Conservation (phyloP, 75 land plant species). For the Pinus albicaulis region DNA sequence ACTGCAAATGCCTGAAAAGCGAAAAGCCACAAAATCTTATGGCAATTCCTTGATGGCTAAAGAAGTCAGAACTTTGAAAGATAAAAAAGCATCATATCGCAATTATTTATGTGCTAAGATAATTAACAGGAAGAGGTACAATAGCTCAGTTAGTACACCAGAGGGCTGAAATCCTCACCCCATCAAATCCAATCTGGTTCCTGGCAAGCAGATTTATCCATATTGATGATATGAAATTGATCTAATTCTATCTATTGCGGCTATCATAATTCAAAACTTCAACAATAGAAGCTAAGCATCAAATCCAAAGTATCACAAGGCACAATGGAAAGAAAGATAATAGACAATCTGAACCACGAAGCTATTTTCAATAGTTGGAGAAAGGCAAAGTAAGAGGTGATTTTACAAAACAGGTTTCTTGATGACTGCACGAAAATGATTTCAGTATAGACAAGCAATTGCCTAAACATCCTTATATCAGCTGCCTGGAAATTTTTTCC, state of each 20-base stretch:
- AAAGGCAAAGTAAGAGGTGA: background rate
- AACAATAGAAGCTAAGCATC: background rate
- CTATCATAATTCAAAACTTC: background rate
- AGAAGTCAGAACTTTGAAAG: background rate
- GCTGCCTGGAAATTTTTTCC: background rate
- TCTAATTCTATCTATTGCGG: background rate
- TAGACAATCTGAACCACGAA: background rate
- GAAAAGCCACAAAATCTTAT: background rate
- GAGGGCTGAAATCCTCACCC: background rate
- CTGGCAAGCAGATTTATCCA: background rate
- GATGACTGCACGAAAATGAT: background rate
- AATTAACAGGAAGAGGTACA: background rate
- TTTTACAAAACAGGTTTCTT: background rate
- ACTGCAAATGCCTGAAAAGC: slow-evolving; percentile 71
- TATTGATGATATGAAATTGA: background rate
- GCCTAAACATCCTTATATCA: background rate
- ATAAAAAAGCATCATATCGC: background rate
- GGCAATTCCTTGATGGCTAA: background rate
- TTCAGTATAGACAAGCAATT: background rate
- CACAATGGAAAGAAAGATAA: background rate
- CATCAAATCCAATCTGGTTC: background rate
- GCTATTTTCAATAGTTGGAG: background rate
- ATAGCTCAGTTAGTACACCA: background rate
- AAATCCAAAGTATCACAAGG: background rate
- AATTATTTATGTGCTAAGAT: background rate